Evolutionary conservation across 441 rosid species (phyloP).

Genomic region (Populus trichocarpa): DNA sequence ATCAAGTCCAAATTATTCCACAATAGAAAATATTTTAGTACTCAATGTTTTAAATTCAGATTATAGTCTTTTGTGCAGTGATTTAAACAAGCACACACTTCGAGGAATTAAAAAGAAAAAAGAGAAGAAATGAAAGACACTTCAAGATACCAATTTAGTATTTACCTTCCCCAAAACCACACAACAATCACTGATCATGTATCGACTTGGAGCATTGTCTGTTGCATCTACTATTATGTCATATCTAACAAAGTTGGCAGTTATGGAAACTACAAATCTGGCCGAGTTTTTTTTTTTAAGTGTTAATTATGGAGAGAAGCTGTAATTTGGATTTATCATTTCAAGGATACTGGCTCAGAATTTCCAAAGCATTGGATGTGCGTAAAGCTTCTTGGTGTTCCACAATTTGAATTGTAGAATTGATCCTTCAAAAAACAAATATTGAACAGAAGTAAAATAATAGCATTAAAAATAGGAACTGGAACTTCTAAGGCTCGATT

Average conservation of each 20-base stretch:
- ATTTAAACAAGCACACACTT: neutral
- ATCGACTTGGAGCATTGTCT: slow-evolving; percentile 95
- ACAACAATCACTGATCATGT: slow-evolving; percentile 97
- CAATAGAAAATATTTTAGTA: neutral
- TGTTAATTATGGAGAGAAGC: neutral
- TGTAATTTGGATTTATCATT: neutral
- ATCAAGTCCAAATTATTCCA: neutral
- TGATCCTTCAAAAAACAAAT: slow-evolving; percentile 48
- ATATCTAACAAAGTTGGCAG: slow-evolving; percentile 49
- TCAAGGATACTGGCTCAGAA: slow-evolving; percentile 83
- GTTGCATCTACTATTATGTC: slow-evolving; percentile 90
- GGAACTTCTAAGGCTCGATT: neutral
- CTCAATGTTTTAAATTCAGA: neutral
- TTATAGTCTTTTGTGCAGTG: neutral
- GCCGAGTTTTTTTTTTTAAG: neutral
- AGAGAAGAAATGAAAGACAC: neutral
- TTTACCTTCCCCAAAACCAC: slow-evolving; percentile 86
- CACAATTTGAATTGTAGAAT: slow-evolving; percentile 65
- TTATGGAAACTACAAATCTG: slow-evolving; percentile 30
- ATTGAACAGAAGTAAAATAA: slow-evolving; percentile 6
- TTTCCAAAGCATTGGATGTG: slow-evolving; percentile 87
- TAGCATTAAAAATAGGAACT: neutral
- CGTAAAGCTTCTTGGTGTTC: slow-evolving; percentile 80
- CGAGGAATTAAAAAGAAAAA: neutral
- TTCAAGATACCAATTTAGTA: neutral